Evolutionary conservation across 768 basidiomycete genomes (phyloP).

Genomic region (Calocera cornea): DNA sequence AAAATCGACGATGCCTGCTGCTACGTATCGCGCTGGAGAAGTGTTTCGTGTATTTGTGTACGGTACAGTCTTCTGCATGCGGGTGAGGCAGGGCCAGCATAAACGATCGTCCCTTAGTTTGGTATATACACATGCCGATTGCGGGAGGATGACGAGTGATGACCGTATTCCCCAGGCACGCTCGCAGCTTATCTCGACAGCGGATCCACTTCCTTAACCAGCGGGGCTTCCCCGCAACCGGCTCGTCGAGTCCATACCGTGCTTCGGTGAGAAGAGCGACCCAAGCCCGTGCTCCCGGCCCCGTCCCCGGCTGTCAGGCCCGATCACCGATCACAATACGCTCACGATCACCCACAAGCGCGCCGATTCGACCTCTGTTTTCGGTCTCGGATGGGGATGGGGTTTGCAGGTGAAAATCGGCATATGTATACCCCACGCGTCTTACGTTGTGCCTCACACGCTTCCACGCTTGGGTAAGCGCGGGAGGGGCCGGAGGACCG

Average conservation of each 20-base stretch:
- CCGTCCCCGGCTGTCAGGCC: not conserved
- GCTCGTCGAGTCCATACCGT: not conserved
- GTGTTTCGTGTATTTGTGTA: not conserved
- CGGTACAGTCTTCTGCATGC: too few relatives aligned
- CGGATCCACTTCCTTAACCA: not conserved
- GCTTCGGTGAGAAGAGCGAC: not conserved
- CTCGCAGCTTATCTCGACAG: constrained; percentile 1
- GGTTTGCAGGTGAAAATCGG: too few relatives aligned
- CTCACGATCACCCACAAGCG: too few relatives aligned
- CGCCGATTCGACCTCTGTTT: too few relatives aligned
- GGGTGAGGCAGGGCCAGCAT: not conserved
- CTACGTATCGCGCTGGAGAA: not conserved
- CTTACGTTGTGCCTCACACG: not conserved
- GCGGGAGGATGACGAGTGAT: not conserved
- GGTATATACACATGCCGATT: not conserved
- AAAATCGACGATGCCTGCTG: not conserved
- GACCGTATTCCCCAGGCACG: not conserved
- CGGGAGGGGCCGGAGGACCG: not conserved
- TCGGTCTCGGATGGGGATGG: too few relatives aligned
- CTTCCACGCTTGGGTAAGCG: not conserved
- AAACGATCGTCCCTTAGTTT: not conserved
- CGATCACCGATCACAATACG: not conserved
- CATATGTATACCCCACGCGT: not conserved
- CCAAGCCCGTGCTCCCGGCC: not conserved
- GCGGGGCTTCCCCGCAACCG: not conserved